phyloP scores from a whole-genome alignment of 2,329 filamentous ascomycete species.

The Talaromyces sp. region DNA sequence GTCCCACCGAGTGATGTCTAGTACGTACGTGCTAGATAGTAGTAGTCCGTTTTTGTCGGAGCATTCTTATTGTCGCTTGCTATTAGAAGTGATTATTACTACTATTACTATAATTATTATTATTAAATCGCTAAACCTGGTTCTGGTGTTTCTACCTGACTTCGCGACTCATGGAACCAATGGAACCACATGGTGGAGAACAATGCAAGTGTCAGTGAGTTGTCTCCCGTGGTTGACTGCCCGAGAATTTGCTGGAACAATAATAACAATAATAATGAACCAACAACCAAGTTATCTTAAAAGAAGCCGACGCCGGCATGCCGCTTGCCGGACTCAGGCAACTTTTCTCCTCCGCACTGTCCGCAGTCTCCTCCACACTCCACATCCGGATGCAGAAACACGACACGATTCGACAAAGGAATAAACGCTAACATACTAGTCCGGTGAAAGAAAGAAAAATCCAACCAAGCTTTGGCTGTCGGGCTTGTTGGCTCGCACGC shows the following conservation, averaged over 20 bases:
- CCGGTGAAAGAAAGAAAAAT: neutral
- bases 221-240: neutral
- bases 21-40: neutral
- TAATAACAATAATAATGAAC: neutral
- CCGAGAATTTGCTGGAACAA: neutral
- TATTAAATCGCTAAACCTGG: neutral
- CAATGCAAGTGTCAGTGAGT: neutral
- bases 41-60: neutral
- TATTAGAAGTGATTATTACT: neutral
- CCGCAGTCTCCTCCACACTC: neutral
- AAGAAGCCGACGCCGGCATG: neutral
- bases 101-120: neutral
- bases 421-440: neutral
- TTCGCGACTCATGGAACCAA: neutral
- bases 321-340: neutral
- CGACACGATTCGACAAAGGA: neutral
- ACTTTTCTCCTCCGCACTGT: neutral
- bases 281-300: neutral
- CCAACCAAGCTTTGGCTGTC: neutral
- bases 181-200: neutral
- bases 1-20: neutral
- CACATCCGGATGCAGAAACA: neutral
- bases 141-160: neutral
- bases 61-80: neutral
- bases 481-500: neutral